Base-by-base conservation (phyloP, 306 rosid genomes). In the Vicia sativa region DNA sequence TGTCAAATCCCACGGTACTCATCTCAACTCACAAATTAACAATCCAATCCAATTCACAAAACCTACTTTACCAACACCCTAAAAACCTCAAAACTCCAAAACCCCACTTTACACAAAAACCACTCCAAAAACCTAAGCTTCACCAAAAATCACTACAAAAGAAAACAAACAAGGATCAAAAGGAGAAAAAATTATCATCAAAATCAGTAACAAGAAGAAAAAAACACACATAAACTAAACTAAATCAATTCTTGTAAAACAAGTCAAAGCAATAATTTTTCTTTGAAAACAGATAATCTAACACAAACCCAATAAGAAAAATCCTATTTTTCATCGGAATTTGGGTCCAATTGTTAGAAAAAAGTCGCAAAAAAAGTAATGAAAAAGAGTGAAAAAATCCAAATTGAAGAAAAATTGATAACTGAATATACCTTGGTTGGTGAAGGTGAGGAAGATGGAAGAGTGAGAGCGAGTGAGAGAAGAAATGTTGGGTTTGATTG, bases 1-100 rank as follows among this genome's bases (percentile, higher is more conserved):
- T 75, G 81, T 95, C 99, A 84, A 90, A 87, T 38, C 99, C 99
- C 77, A 95, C 91, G 71, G 84, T 96, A 68, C 92, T 90, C 99
- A 90, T 88, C 70, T 71, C 71, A 25, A 63, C 76, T 75, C 54
- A 62, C 60, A 63, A 54, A 63, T 10, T 19, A 48, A 65, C 9
- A 31, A 44, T 39, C 42, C 45, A 78, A 41, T 62, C 62, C 71
- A 71, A 56, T 71, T 73, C 29, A 12, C 74, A 10, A 61, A 68
- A 63, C 53, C 56, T 26, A 65, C 79, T 62, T 62, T 14, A 58
- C 62, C 65, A 48, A 70, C 65, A 65, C 42, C 63, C 53, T 49
- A 35, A 53, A 55, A 52, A 46, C 18, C 67, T n/a, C n/a, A n/a
- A n/a, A n/a, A n/a, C n/a, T n/a, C 56, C 35, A 60, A 46, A 68